Evolutionary conservation across 495 filamentous ascomycete species (phyloP).

Genomic region (Neurospora sp.): DNA sequence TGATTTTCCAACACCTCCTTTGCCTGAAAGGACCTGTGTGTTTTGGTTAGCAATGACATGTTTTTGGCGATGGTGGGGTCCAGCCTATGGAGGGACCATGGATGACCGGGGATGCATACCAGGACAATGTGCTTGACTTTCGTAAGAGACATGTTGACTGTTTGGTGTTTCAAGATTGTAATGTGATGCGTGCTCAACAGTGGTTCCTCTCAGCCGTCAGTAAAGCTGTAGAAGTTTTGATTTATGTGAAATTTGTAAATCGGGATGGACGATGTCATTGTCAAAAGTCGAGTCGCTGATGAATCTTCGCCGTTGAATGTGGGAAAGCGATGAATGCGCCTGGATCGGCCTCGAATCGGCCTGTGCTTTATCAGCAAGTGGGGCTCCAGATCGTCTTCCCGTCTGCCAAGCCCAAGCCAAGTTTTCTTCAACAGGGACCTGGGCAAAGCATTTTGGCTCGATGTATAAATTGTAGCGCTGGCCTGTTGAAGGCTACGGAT

Average conservation of each 20-base stretch:
- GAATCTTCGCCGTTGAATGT: neutral
- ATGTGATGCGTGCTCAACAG: neutral
- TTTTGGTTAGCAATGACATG: neutral
- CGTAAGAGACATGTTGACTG: slow-evolving; percentile 42
- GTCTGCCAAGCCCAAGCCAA: neutral
- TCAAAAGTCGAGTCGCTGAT: neutral
- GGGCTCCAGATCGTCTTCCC: neutral
- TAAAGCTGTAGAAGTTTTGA: neutral
- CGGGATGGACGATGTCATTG: neutral
- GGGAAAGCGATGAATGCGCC: slow-evolving; percentile 1
- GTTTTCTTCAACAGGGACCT: neutral
- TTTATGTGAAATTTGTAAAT: neutral
- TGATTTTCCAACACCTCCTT: slow-evolving; percentile 96
- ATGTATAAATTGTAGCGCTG: neutral
- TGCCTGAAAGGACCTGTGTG: slow-evolving; percentile 76
- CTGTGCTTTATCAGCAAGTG: slow-evolving; percentile 24
- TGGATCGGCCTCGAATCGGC: slow-evolving; percentile 19
- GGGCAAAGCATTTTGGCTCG: neutral
- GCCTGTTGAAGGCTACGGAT: neutral
- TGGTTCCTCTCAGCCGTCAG: neutral
- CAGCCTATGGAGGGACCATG: neutral
- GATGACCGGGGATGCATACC: slow-evolving; percentile 24
- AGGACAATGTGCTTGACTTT: slow-evolving; percentile 52
- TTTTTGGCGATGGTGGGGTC: slow-evolving; percentile 7
- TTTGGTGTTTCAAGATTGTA: neutral